Evolutionary conservation across 306 rosid genomes (phyloP).

Genomic region (Luffa aegyptiaca): DNA sequence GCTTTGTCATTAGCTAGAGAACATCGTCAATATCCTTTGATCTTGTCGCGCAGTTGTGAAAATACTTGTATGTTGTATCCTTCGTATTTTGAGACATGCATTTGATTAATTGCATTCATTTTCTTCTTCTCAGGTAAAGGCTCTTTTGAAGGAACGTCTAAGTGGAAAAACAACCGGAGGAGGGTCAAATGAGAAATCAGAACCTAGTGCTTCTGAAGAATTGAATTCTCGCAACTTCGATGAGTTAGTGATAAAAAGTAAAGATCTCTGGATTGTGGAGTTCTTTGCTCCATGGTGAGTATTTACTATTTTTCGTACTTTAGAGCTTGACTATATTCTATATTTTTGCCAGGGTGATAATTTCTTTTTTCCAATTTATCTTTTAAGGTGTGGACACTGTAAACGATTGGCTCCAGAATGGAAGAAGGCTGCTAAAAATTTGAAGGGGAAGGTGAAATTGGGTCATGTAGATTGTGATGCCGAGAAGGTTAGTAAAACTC

Average conservation of each 20-base stretch:
- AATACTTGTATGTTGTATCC: not conserved
- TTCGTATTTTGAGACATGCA: not conserved
- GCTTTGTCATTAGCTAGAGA: not conserved
- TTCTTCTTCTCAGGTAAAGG: conserved; percentile 49
- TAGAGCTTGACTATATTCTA: not conserved
- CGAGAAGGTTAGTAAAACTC: conserved; percentile 53
- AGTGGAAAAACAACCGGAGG: conserved; percentile 76
- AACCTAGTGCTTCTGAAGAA: conserved; percentile 68
- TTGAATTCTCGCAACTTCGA: conserved; percentile 72
- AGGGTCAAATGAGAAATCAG: conserved; percentile 66
- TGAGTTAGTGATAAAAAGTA: conserved; percentile 77
- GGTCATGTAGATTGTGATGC: conserved; percentile 98
- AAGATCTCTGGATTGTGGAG: conserved; percentile 96
- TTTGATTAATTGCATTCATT: conserved; percentile 14
- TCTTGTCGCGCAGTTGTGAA: not conserved
- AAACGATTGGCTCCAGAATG: conserved; percentile 95
- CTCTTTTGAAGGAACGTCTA: conserved; percentile 76
- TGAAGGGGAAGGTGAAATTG: conserved; percentile 83
- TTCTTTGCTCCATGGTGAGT: conserved; percentile 97
- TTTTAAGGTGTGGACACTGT: conserved; percentile 94
- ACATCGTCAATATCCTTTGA: not conserved
- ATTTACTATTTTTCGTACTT: not conserved
- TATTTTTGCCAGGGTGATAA: not conserved
- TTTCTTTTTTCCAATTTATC: conserved; percentile 9
- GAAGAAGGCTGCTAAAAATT: conserved; percentile 72